Percentiles rank a stretch among this genome's conserved stretches.
Evolutionary conservation across 2,329 filamentous ascomycete genomes (phyloP).

Genomic region (Grosmannia penicillata): DNA sequence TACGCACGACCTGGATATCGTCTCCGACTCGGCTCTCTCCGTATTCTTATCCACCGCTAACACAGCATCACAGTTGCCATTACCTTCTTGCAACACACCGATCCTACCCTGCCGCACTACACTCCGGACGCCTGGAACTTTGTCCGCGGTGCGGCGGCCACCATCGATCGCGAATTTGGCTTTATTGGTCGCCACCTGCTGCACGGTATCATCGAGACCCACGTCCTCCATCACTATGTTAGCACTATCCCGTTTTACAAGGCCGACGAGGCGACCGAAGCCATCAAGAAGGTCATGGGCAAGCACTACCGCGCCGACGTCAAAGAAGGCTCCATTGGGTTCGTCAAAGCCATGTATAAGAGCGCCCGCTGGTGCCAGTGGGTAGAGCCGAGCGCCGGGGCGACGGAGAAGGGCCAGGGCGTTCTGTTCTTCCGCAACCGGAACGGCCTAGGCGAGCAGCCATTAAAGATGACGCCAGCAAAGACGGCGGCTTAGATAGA

Average conservation of each 20-base stretch:
- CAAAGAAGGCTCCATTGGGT: conserved; percentile 62
- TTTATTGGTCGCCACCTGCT: conserved; percentile 81
- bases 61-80: conserved; percentile 55
- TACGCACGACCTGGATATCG: too few relatives aligned
- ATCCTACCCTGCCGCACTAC: conserved; percentile 87
- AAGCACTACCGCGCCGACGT: conserved; percentile 81
- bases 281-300: conserved; percentile 72
- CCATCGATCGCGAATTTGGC: conserved; percentile 91
- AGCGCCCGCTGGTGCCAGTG: conserved; percentile 84
- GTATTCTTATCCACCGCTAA: background rate
- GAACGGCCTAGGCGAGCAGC: conserved; percentile 63
- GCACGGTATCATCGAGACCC: conserved; percentile 92
- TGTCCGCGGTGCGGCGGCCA: conserved; percentile 80
- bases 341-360: conserved; percentile 70
- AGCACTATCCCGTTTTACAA: conserved; percentile 58
- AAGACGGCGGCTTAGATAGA: too few relatives aligned
- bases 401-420: conserved; percentile 65
- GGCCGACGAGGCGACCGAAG: conserved; percentile 14
- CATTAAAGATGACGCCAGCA: too few relatives aligned
- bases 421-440: conserved; percentile 92
- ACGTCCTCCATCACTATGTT: conserved; percentile 94
- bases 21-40: too few relatives aligned
- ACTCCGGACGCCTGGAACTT: conserved; percentile 75
- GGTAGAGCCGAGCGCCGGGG: conserved; percentile 82
- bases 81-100: conserved; percentile 92